phyloP scores from a whole-genome alignment of 108 stramenopile species.

The Nannochloropsis oceanica region DNA sequence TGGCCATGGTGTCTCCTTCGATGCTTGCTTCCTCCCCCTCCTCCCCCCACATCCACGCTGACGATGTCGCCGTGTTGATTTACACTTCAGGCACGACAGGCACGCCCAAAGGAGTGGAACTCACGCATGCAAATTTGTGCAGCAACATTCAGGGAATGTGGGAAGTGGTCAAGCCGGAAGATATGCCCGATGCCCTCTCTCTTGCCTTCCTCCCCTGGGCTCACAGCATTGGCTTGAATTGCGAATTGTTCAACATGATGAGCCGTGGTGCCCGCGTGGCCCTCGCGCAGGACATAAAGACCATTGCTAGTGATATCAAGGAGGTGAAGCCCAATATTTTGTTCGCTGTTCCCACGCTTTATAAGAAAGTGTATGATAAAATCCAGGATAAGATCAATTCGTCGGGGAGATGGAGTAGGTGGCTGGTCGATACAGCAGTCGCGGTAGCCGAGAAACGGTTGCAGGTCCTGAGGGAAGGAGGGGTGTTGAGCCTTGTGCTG shows the following conservation, averaged over 20 bases:
- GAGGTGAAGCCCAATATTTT: conserved; percentile 61
- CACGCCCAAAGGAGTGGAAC: conserved; percentile 78
- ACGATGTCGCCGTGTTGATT: conserved; percentile 78
- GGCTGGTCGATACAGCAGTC: background rate
- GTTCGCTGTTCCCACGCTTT: conserved; percentile 78
- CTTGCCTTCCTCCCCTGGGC: conserved; percentile 87
- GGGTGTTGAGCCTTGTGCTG: conserved; percentile 43
- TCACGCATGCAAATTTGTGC: conserved; percentile 66
- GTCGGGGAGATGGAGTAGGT: background rate
- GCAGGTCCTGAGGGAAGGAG: background rate
- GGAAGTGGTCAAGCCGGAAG: conserved; percentile 44
- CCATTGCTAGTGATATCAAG: conserved; percentile 52
- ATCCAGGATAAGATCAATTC: conserved; percentile 49
- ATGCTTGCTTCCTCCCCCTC: background rate
- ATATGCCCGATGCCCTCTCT: conserved; percentile 49
- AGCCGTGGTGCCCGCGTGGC: background rate
- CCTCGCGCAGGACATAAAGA: background rate
- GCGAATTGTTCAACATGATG: conserved; percentile 30
- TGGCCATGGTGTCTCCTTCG: background rate
- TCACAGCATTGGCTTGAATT: conserved; percentile 42
- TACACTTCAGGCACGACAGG: conserved; percentile 94
- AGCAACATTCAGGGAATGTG: conserved; percentile 60
- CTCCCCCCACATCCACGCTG: conserved; percentile 16
- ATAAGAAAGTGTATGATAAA: conserved; percentile 82
- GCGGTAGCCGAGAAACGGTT: background rate